Evolutionary conservation across 169 alveolate species (phyloP).

Genomic region (Plasmodium sp.): DNA sequence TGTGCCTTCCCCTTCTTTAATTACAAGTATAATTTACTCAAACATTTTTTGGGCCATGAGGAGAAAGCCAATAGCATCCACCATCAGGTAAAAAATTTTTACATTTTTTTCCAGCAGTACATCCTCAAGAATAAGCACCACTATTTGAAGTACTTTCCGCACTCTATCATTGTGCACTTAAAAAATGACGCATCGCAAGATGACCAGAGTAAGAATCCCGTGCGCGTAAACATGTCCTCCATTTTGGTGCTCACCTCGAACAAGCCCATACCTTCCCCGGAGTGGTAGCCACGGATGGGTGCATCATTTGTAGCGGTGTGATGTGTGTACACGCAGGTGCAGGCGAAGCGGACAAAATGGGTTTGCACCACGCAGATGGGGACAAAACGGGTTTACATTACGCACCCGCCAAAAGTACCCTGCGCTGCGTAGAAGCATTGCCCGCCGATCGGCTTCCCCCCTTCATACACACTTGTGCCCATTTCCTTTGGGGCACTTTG

Average conservation of each 20-base stretch:
- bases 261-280: not conserved
- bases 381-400: too few species aligned
- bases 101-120: conserved; percentile 58
- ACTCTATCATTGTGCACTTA: conserved; percentile 1
- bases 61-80: not conserved
- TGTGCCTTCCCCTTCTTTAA: conserved; percentile 70
- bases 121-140: conserved; percentile 43
- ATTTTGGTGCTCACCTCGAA: conserved; percentile 54
- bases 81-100: conserved; percentile 4
- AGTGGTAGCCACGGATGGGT: not conserved
- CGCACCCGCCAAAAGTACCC: too few species aligned
- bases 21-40: conserved; percentile 45
- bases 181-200: conserved; percentile 8
- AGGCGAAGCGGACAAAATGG: too few species aligned
- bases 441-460: not conserved
- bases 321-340: not conserved
- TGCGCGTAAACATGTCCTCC: conserved; percentile 24
- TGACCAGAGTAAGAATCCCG: not conserved
- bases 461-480: not conserved
- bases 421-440: not conserved
- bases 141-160: conserved; percentile 61
- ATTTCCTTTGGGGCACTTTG: not conserved
- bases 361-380: too few species aligned
- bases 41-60: not conserved
- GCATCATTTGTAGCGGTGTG: not conserved